Evolutionary conservation across 352 stramenopile species (phyloP), one percentile per base, ranked within the genome.

Genomic region (Hyaloperonospora arabidopsidis): DNA sequence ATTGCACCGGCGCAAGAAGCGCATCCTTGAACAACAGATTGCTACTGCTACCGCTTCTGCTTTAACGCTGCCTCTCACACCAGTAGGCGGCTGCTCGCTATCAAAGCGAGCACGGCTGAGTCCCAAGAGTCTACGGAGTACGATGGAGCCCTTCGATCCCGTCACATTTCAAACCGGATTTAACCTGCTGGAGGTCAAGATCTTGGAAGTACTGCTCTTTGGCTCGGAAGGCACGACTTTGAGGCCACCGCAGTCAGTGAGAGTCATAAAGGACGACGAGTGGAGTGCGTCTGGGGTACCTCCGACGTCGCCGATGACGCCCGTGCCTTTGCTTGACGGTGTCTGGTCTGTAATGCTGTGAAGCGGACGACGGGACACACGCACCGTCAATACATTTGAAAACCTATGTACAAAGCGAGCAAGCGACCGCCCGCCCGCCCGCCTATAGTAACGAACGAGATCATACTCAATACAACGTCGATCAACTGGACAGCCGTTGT

Each of bases 181-280:
- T 46, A 57, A 73, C 39, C 41, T 60, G 43, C 53, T 67, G n/a
- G 65, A 73, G 32, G 61, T 75, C 19, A 35, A 59, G 49, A 69
- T 75, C 49, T 54, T 75, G 18, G 59, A 75, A 38, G 56, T 72
- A 44, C 50, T 75, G 52, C 59, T 75, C 15, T 72, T 75, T 32
- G 63, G 64, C 10, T 43, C 63, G 1, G 64, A 66, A 36, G 28
- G 45, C 15, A 10, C 28, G 43, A 45, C 23, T 1, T 47, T 46
- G n/a, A 45, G 44, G 25, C 48, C 47, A 36, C 8, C 39, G 2
- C 15, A 32, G 19, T 49, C 52, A 2, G 35, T 46, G 35, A 28
- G 21, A 21, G 4, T 67, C 17, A 54, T 65, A 41, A 49, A 57
- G 17, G 45, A 57, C 13, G 19, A 28, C 13, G 25, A 29, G 25